Evolutionary conservation across 306 rosid species (phyloP).

Genomic region (Vicia villosa): DNA sequence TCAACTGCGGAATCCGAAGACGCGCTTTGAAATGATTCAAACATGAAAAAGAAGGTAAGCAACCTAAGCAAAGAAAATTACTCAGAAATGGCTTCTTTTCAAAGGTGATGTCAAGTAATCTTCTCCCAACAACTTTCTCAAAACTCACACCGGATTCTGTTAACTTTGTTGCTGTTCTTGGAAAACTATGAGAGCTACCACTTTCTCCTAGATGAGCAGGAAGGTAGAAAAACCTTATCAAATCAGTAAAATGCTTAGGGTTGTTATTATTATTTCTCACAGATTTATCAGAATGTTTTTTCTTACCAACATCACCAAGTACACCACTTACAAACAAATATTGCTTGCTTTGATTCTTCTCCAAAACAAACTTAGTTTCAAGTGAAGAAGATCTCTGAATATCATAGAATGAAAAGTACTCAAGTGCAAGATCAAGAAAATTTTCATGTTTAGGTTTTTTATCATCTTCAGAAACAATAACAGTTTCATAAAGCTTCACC

Average conservation of each 20-base stretch:
- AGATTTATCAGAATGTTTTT: not conserved
- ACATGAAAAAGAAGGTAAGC: constrained; percentile 13
- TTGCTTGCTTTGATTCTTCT: constrained; percentile 11
- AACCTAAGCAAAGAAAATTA: constrained; percentile 41
- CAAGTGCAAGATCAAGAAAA: constrained; percentile 36
- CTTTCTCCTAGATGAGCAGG: not conserved
- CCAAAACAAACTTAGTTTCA: constrained; percentile 27
- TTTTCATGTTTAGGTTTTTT: not conserved
- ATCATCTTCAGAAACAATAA: not conserved
- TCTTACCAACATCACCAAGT: not conserved
- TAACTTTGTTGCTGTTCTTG: constrained; percentile 47
- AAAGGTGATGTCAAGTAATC: constrained; percentile 38
- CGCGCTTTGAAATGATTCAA: constrained; percentile 34
- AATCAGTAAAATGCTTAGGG: constrained; percentile 49
- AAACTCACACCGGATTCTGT: constrained; percentile 48
- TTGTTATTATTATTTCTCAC: not conserved
- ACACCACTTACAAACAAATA: not conserved
- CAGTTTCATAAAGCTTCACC: constrained; percentile 11
- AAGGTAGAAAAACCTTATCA: constrained; percentile 50
- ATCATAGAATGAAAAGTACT: constrained; percentile 36
- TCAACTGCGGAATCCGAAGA: constrained; percentile 39
- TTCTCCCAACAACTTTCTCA: constrained; percentile 20
- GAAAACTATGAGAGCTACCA: constrained; percentile 7
- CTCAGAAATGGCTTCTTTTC: constrained; percentile 29
- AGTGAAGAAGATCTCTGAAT: constrained; percentile 17